Percentiles rank a stretch among this genome's conserved stretches.
These are phyloP conservation scores for Biscogniauxia sp. DNA, from an alignment of 2,329 filamentous ascomycete species.

Conservation along the genomic window DNA sequence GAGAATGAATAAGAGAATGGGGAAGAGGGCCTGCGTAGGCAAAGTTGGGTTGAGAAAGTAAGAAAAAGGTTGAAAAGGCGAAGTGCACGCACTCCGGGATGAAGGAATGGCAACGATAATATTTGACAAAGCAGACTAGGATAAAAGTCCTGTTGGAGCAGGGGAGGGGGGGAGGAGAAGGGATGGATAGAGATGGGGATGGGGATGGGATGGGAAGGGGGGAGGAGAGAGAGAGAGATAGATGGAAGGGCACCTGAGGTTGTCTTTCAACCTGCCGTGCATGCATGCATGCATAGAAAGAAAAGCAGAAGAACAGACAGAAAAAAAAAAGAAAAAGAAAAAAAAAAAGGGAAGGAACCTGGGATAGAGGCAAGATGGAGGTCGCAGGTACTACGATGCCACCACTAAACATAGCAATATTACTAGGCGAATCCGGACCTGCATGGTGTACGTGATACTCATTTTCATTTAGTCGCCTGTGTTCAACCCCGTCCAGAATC, in stretches of 20 bases:
- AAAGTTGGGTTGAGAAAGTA: not conserved
- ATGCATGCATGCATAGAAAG: slow-evolving; percentile 6
- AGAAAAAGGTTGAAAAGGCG: not conserved
- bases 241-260: slow-evolving; percentile 5
- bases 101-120: slow-evolving; percentile 19
- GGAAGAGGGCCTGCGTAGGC: not conserved
- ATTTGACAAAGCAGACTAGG: slow-evolving; percentile 19
- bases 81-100: slow-evolving; percentile 18
- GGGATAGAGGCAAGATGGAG: not conserved
- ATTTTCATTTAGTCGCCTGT: not conserved
- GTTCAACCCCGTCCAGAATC: not conserved
- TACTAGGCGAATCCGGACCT: not conserved
- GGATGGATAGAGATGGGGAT: not conserved
- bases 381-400: not conserved
- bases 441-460: not conserved
- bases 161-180: not conserved
- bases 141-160: slow-evolving; percentile 4
- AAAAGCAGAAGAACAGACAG: slow-evolving; percentile 2
- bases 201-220: not conserved
- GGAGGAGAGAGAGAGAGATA: slow-evolving; percentile 4
- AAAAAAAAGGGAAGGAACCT: slow-evolving; percentile 5
- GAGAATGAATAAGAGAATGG: not conserved
- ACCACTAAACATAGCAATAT: not conserved
- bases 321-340: slow-evolving; percentile 13
- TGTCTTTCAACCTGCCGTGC: not conserved